Conservation (phyloP, 2,329 filamentous ascomycete species). For the Aspergillus amoenus region DNA sequence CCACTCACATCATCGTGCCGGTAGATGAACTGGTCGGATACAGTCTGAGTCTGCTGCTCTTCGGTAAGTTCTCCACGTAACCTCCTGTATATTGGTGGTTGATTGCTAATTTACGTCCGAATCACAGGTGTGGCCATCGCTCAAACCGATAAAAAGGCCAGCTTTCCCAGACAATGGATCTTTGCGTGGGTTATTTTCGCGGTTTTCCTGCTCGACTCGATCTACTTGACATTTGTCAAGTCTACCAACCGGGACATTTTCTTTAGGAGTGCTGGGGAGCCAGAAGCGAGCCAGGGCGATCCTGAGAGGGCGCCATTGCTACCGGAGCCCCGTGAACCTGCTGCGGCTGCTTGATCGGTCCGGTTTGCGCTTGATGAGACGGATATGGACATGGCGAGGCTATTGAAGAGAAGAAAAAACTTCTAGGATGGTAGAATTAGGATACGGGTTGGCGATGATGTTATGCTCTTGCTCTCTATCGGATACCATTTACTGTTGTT, state of each 20-base stretch:
- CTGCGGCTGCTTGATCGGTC: neutral
- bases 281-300: slow-evolving; percentile 43
- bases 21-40: slow-evolving; percentile 80
- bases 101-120: neutral
- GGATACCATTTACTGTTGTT: too few relatives aligned
- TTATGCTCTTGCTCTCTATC: too few relatives aligned
- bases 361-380: too few relatives aligned
- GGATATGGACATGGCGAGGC: too few relatives aligned
- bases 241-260: slow-evolving; percentile 37
- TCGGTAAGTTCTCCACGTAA: slow-evolving; percentile 49
- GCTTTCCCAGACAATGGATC: slow-evolving; percentile 84
- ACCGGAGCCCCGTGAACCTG: slow-evolving; percentile 31
- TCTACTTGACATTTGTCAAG: slow-evolving; percentile 43
- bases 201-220: slow-evolving; percentile 67
- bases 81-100: neutral
- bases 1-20: slow-evolving; percentile 71
- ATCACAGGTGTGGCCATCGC: slow-evolving; percentile 65
- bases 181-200: slow-evolving; percentile 84
- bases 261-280: slow-evolving; percentile 32
- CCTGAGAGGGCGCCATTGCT: slow-evolving; percentile 56
- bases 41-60: slow-evolving; percentile 68
- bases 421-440: too few relatives aligned
- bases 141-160: slow-evolving; percentile 70
- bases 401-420: too few relatives aligned
- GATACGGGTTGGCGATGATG: too few relatives aligned